These are phyloP conservation scores for Dioscorea alata DNA, from an alignment of 106 monocot species.

Conservation along the genomic window DNA sequence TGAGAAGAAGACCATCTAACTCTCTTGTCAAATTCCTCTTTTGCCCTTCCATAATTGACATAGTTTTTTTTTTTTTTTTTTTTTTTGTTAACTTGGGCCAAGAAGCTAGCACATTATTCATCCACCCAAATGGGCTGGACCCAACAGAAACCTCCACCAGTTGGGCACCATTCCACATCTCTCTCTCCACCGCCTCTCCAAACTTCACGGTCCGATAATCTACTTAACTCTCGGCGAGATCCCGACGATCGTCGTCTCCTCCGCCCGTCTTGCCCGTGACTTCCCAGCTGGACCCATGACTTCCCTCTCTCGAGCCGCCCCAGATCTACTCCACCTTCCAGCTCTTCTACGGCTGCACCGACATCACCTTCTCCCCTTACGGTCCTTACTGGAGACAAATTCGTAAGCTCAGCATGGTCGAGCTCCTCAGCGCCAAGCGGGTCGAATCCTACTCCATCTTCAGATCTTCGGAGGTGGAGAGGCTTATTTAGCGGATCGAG, in stretches of 20 bases:
- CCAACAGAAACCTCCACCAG: conserved; percentile 19
- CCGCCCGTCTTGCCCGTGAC: conserved; percentile 7
- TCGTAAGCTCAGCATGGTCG: neutral
- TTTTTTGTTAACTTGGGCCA: no score
- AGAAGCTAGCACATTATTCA: no score
- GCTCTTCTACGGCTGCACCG: conserved; percentile 14
- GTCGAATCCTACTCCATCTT: no score
- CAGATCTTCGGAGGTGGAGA: no score
- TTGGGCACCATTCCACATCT: neutral
- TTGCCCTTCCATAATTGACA: no score
- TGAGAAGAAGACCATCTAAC: no score
- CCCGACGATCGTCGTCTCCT: conserved; percentile 13
- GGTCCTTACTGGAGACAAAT: conserved; percentile 18
- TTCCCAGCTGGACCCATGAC: conserved; percentile 14
- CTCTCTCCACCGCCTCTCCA: conserved; percentile 8
- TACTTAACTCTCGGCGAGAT: conserved; percentile 15
- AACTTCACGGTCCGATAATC: conserved; percentile 11
- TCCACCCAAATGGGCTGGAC: no score
- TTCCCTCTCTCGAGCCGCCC: conserved; percentile 19
- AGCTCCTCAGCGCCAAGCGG: no score
- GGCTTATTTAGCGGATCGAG: no score
- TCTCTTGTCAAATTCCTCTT: no score
- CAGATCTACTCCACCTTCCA: neutral
- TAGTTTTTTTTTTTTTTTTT: no score
- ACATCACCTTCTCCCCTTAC: conserved; percentile 14